Conservation (phyloP, 2,329 filamentous ascomycete species). For the Colletotrichum sansevieriae region DNA sequence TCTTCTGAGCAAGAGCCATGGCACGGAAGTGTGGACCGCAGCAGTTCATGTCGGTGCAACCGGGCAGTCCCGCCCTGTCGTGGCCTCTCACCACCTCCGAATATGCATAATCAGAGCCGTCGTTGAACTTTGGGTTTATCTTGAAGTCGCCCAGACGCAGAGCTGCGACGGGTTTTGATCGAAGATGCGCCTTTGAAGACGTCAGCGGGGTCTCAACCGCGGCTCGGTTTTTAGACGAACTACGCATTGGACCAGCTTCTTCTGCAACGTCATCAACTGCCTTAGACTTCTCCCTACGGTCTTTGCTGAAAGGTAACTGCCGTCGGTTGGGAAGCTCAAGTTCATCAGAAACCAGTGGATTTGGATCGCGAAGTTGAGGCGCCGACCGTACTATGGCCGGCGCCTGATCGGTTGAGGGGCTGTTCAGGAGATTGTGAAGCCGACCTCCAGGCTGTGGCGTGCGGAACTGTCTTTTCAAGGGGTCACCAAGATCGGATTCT, state of each 20-base stretch:
- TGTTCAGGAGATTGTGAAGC: constrained; percentile 52
- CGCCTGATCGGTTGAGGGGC: constrained; percentile 44
- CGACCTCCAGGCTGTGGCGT: constrained; percentile 46
- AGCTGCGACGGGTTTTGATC: constrained; percentile 67
- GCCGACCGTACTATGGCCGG: constrained; percentile 46
- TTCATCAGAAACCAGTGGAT: constrained; percentile 43
- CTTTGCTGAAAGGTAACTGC: constrained; percentile 56
- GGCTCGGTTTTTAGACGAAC: constrained; percentile 15
- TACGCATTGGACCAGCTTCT: constrained; percentile 16
- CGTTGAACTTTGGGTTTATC: constrained; percentile 79
- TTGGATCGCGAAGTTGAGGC: constrained; percentile 43
- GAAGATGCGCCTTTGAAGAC: constrained; percentile 56
- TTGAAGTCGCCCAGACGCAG: constrained; percentile 82
- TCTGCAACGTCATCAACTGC: constrained; percentile 1
- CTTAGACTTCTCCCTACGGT: constrained; percentile 34
- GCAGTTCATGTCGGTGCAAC: constrained; percentile 81
- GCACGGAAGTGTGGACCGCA: constrained; percentile 79
- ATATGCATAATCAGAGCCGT: constrained; percentile 80
- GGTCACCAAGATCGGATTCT: constrained; percentile 31
- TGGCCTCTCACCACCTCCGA: constrained; percentile 79
- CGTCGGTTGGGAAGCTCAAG: constrained; percentile 55
- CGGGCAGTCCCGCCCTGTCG: constrained; percentile 77
- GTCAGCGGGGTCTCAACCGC: constrained; percentile 25
- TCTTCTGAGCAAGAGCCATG: constrained; percentile 70
- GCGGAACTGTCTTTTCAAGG: constrained; percentile 36